phyloP scores from a whole-genome alignment of 106 monocot species.

The Apostasia ramifera region DNA sequence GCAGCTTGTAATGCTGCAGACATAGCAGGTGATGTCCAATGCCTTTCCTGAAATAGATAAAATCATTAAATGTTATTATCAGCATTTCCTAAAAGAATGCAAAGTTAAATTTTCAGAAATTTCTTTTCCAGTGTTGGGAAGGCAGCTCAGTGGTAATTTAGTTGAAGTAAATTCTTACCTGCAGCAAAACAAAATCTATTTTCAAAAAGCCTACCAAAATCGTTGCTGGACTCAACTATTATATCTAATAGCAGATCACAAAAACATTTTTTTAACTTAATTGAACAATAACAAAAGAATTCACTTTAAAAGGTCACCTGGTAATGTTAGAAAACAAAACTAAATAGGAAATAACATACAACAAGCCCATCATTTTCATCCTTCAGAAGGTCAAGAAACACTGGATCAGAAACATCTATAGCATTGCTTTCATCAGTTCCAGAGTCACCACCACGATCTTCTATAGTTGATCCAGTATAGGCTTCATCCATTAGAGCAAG shows the following conservation, averaged over 20 bases:
- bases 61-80: not conserved
- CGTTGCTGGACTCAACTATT: not conserved
- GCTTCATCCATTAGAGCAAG: constrained; percentile 99
- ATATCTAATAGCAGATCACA: constrained; percentile 2
- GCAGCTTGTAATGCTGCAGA: constrained; percentile 62
- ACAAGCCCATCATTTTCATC: constrained; percentile 98
- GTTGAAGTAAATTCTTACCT: no score
- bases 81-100: not conserved
- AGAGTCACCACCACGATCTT: constrained; percentile 62
- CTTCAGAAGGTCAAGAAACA: constrained; percentile 93
- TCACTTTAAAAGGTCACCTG: not conserved
- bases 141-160: not conserved
- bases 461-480: constrained; percentile 86
- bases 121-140: not conserved
- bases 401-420: constrained; percentile 72
- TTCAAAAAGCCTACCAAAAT: not conserved
- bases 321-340: not conserved
- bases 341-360: constrained; percentile 33
- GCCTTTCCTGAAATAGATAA: constrained; percentile 53
- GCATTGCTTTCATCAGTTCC: constrained; percentile 70
- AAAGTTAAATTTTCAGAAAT: not conserved
- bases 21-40: constrained; percentile 73
- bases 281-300: not conserved
- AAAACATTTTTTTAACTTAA: not conserved
- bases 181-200: not conserved